Base-by-base conservation (phyloP, 179 eudicot species). In the Beta lomatogona region DNA sequence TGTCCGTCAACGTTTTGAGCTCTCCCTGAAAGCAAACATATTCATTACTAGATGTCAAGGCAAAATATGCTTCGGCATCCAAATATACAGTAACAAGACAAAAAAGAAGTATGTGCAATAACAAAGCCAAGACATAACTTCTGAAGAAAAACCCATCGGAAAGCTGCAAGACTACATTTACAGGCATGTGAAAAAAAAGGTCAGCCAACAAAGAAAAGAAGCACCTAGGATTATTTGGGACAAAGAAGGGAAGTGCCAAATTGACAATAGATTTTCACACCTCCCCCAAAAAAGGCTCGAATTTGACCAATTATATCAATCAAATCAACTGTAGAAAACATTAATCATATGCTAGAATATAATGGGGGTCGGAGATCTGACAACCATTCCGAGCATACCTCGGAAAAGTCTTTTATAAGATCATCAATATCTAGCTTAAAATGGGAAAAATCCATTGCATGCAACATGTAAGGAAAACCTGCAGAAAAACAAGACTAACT, bases 351-450 rank as follows among this genome's bases (percentile, higher is more conserved):
- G 72, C 55, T 64, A 54, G 72, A 19, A 66, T 4, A 21, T 14
- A 61, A 46, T 57, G 41, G 41, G 41, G 41, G 2, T 36, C 2
- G 41, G 3, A 36, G 2, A 36, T 36, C 41, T 1, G 55, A 76
- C 66, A 66, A 53, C 19, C 31, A 61, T 0, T 55, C 76, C n/a
- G 4, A 55, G 50, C 44, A 54, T 88, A 92, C 98, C 93, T 89
- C 82, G 1, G 84, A 86, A 64, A 93, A 95, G 44, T 89, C 95
- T 52, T 76, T 82, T 77, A 95, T 89, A 65, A 95, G 97, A 65
- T 95, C 97, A 80, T 95, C 93, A 77, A 95, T 90, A 83, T 95
- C 99, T 46, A 85, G 84, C 81, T 88, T 91, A 87, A 89, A 94
- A 11, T 85, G 86, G 48, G 87, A 87, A 71, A 92, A 89, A 78